Conservation (phyloP, 306 rosid genomes). For the Quercus gilva region DNA sequence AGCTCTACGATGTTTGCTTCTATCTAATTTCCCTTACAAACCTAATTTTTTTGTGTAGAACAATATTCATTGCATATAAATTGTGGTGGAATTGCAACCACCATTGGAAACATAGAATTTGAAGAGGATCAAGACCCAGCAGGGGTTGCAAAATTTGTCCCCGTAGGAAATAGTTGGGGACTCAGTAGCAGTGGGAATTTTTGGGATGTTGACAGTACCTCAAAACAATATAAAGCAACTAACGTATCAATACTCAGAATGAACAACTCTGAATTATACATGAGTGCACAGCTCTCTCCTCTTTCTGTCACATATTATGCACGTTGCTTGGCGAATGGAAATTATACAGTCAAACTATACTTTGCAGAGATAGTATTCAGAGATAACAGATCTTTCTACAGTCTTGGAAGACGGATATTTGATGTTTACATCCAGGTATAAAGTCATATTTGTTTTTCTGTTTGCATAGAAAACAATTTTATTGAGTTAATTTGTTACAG, state of each 20-base stretch:
- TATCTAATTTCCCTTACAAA: neutral
- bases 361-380: constrained; percentile 56
- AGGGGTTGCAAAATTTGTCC: constrained; percentile 43
- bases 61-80: constrained; percentile 43
- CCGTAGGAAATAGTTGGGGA: constrained; percentile 35
- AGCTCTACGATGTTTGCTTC: neutral
- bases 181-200: constrained; percentile 23
- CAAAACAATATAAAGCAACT: neutral
- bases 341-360: constrained; percentile 50
- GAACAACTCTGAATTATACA: constrained; percentile 37
- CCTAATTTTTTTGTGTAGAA: constrained; percentile 1
- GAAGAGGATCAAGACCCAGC: constrained; percentile 42
- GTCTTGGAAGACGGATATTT: constrained; percentile 60
- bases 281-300: constrained; percentile 48
- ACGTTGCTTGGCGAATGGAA: constrained; percentile 68
- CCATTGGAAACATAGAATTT: constrained; percentile 31
- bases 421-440: constrained; percentile 62
- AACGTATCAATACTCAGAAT: constrained; percentile 22
- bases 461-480: constrained; percentile 8
- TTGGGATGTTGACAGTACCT: no score
- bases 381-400: constrained; percentile 39
- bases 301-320: constrained; percentile 52
- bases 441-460: constrained; percentile 10
- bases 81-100: constrained; percentile 56
- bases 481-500: constrained; percentile 28